Conservation (phyloP, 1,139 yeast genomes). For the Hansenula lynferdii region DNA sequence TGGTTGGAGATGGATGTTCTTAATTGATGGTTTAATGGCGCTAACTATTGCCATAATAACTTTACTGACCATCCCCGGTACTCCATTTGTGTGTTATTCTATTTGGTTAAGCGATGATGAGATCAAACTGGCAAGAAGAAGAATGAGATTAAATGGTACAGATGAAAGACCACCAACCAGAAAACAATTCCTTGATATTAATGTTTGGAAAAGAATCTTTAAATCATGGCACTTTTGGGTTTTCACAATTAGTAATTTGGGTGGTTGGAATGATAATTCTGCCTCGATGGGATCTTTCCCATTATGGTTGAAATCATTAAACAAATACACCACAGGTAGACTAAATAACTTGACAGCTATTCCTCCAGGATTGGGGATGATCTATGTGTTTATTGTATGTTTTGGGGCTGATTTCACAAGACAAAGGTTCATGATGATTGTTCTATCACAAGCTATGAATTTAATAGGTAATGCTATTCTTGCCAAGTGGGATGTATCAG, state of each 20-base stretch:
- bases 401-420: constrained; percentile 23
- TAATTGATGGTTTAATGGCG: constrained; percentile 61
- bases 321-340: constrained; percentile 25
- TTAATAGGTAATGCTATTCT: constrained; percentile 33
- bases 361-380: constrained; percentile 31
- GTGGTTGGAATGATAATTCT: constrained; percentile 35
- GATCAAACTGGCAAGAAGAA: constrained; percentile 49
- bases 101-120: constrained; percentile 54
- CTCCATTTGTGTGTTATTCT: constrained; percentile 57
- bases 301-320: constrained; percentile 29
- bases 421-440: constrained; percentile 33
- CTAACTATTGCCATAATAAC: constrained; percentile 59
- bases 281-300: constrained; percentile 30
- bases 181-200: constrained; percentile 22
- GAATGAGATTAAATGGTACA: constrained; percentile 39
- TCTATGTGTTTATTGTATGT: constrained; percentile 27
- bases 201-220: constrained; percentile 40
- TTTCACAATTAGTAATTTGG: constrained; percentile 21
- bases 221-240: constrained; percentile 41
- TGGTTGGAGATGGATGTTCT: constrained; percentile 75
- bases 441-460: constrained; percentile 36
- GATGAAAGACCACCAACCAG: constrained; percentile 20
- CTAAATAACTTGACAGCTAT: constrained; percentile 29
- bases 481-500: constrained; percentile 38
- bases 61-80: constrained; percentile 60